A percentile compares a stretch with the other conserved stretches of the same genome.
Evolutionary conservation across 495 filamentous ascomycete species (phyloP).

Genomic region (Aspergillus cavernicola): DNA sequence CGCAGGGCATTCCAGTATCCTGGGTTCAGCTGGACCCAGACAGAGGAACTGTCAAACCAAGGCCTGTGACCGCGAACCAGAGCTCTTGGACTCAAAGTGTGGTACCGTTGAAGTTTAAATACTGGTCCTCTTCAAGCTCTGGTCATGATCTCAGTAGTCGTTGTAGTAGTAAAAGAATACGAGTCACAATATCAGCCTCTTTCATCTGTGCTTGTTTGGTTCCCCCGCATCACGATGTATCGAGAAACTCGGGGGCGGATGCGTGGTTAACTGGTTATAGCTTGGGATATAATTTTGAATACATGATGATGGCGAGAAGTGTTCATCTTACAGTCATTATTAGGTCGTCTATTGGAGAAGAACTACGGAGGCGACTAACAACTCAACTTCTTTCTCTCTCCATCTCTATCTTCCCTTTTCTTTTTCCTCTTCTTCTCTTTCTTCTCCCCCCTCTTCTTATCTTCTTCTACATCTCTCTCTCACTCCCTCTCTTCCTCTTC

Average conservation of each 20-base stretch:
- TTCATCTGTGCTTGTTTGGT: neutral
- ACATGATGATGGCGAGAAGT: constrained; percentile 5
- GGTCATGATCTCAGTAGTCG: constrained; percentile 1
- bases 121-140: constrained; percentile 5
- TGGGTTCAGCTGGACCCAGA: neutral
- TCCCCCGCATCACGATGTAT: constrained; percentile 8
- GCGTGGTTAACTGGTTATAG: neutral
- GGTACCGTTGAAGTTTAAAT: constrained; percentile 18
- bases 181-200: constrained; percentile 1
- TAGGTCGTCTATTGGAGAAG: too few relatives aligned
- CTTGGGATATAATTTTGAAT: neutral
- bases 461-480: constrained; percentile 11
- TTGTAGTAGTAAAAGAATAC: neutral
- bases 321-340: constrained; percentile 8
- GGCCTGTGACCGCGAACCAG: constrained; percentile 13
- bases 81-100: constrained; percentile 13
- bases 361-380: too few relatives aligned
- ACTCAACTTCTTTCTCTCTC: too few relatives aligned
- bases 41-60: neutral
- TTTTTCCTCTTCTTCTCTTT: constrained; percentile 28
- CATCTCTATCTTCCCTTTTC: constrained; percentile 23
- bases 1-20: neutral
- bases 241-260: neutral
- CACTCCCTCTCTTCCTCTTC: constrained; percentile 18
- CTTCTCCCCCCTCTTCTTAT: constrained; percentile 28